Conservation (phyloP, 1,284 basidiomycete genomes). For the Malassezia pachydermatis region DNA sequence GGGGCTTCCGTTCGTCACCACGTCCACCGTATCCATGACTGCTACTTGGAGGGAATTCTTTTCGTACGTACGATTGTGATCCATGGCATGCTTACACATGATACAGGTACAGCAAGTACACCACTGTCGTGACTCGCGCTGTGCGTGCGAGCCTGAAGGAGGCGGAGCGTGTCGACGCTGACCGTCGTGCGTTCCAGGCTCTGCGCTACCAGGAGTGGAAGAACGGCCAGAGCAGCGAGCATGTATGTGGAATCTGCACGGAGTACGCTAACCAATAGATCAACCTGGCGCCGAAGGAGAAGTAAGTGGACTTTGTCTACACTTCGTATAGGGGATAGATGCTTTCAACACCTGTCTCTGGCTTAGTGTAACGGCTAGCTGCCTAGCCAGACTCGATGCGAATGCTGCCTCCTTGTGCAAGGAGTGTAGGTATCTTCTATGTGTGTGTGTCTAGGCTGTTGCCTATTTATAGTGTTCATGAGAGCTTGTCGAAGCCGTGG, state of each 20-base stretch:
- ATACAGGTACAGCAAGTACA: slow-evolving; percentile 51
- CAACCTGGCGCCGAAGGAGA: slow-evolving; percentile 29
- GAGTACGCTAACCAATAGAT: slow-evolving; percentile 13
- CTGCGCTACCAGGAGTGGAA: slow-evolving; percentile 51
- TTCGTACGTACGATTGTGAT: slow-evolving; percentile 28
- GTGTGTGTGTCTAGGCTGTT: no score
- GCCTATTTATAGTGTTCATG: no score
- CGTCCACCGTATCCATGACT: slow-evolving; percentile 22
- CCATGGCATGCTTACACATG: not conserved
- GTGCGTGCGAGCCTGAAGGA: slow-evolving; percentile 50
- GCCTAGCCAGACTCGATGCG: no score
- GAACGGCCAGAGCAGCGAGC: slow-evolving; percentile 46
- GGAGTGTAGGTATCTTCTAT: no score
- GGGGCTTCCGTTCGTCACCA: not conserved
- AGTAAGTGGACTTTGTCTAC: no score
- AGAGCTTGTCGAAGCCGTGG: no score
- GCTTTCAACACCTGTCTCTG: not conserved
- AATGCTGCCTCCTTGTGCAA: no score
- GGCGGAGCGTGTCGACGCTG: slow-evolving; percentile 48
- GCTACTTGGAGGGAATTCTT: slow-evolving; percentile 44
- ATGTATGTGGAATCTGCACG: slow-evolving; percentile 28
- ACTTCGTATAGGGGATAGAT: not conserved
- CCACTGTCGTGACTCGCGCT: slow-evolving; percentile 48
- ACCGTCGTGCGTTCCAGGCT: slow-evolving; percentile 47
- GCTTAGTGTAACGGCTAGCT: not conserved